phyloP scores from a whole-genome alignment of 768 basidiomycete species.

The Russula sp. region DNA sequence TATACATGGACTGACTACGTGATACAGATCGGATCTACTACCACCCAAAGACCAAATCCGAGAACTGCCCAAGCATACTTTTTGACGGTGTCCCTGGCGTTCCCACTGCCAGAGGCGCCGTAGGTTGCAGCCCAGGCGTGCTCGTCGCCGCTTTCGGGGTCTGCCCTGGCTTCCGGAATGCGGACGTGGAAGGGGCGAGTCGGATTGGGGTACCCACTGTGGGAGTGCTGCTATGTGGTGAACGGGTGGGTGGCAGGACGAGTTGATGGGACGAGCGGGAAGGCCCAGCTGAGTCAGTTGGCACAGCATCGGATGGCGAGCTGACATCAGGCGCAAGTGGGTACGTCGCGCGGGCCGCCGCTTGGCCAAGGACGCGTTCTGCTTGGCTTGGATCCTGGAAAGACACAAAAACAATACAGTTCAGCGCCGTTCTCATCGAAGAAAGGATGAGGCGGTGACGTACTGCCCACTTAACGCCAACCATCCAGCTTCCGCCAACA shows the following conservation, averaged over 20 bases:
- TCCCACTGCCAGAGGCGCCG: conserved; percentile 18
- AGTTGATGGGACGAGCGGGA: conserved; percentile 29
- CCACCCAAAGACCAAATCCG: conserved; percentile 54
- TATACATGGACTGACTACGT: background rate
- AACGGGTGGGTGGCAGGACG: conserved; percentile 43
- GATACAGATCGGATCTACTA: background rate
- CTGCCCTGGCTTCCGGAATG: conserved; percentile 50
- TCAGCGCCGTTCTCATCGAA: background rate
- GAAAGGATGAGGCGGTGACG: conserved; percentile 29
- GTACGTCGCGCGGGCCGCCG: conserved; percentile 21
- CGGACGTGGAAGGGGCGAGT: conserved; percentile 64
- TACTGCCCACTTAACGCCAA: conserved; percentile 83
- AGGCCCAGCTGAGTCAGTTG: conserved; percentile 22
- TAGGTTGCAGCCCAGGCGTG: conserved; percentile 18
- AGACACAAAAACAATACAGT: background rate
- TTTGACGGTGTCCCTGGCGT: conserved; percentile 38
- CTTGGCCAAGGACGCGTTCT: conserved; percentile 41
- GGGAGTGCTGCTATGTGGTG: conserved; percentile 30
- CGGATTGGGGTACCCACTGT: conserved; percentile 62
- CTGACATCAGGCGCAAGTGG: conserved; percentile 21
- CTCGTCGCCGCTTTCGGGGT: conserved; percentile 10
- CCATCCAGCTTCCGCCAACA: conserved; percentile 68
- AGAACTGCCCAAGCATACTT: conserved; percentile 63
- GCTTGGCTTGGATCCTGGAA: conserved; percentile 54
- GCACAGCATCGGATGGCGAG: conserved; percentile 15